Evolutionary conservation across 768 basidiomycete genomes (phyloP), one percentile per base, ranked within the genome.

Genomic region (Serendipita sp.): DNA sequence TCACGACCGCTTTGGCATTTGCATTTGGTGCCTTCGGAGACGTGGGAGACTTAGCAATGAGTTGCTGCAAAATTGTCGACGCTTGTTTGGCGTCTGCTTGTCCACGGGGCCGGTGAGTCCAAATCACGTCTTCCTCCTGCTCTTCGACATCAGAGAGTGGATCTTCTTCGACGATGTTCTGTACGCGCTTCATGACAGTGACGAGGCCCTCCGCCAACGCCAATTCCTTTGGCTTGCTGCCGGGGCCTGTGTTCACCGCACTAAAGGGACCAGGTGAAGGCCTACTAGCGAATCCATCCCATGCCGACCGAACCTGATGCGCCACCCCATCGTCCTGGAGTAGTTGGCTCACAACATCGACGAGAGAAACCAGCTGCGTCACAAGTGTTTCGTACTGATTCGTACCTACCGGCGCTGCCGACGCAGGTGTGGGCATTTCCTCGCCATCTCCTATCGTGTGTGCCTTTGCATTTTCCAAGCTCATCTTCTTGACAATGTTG

Each of bases 401-500:
- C 6, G 6, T 10, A 18, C 18, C n/a, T 2, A 10, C n/a, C 48
- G 18, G 18, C 16, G 48, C 1, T 18, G 10, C 18, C 18, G 48
- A 23, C 18, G 6, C 16, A 23, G 48, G 8, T 18, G 3, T 52
- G 48, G 48, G 18, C 48, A 16, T 50, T 4, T 34, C 55, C 31
- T 16, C 34, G n/a, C 34, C 27, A 10, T n/a, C 34, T 60, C 23
- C 27, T 11, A n/a, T 31, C 34, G 55, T 27, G n/a, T 36, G 34
- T 10, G 34, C 27, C 10, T 27, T 4, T 16, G 23, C 55, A 27
- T n/a, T 60, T 27, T 60, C 55, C 27, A 60, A n/a, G 55, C 55
- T 60, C 55, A 60, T 60, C 55, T 60, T 60, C 33, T 31, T 16
- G 11, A 60, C 34, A 34, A 60, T 60, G 33, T 60, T 60, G 16